phyloP scores from a whole-genome alignment of 768 basidiomycete genomes.

The Amanita rubescens region DNA sequence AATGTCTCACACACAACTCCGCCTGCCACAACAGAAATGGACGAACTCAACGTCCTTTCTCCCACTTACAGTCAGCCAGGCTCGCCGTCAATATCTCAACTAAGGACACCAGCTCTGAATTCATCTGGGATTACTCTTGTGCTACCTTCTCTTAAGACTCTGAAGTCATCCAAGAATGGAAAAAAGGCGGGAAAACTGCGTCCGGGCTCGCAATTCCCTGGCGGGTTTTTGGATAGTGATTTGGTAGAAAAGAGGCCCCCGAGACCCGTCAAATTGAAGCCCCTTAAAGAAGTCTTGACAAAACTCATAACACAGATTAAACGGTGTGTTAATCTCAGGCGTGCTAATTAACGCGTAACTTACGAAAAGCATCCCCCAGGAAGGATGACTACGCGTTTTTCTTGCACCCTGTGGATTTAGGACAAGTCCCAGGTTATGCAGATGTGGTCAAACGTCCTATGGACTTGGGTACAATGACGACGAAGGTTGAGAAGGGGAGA shows the following conservation, averaged over 20 bases:
- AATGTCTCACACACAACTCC: conserved; percentile 15
- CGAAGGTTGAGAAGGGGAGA: conserved; percentile 67
- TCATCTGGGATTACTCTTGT: conserved; percentile 57
- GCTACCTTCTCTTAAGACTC: conserved; percentile 58
- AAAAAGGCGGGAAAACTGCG: conserved; percentile 22
- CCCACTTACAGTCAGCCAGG: conserved; percentile 19
- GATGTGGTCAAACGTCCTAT: conserved; percentile 80
- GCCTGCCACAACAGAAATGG: conserved; percentile 19
- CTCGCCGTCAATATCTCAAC: conserved; percentile 20
- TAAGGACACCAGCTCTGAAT: conserved; percentile 21
- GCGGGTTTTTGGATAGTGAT: conserved; percentile 22
- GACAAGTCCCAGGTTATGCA: conserved; percentile 52
- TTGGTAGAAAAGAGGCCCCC: conserved; percentile 36
- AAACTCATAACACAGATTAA: conserved; percentile 68
- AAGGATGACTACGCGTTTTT: conserved; percentile 88
- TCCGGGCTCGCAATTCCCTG: conserved; percentile 15
- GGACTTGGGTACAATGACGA: conserved; percentile 85
- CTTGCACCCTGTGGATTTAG: conserved; percentile 54
- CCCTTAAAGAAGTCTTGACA: conserved; percentile 65
- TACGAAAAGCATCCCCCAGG: conserved; percentile 30
- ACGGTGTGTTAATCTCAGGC: conserved; percentile 41
- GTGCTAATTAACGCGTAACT: not conserved
- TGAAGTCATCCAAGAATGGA: conserved; percentile 44
- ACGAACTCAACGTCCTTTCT: conserved; percentile 21
- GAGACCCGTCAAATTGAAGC: conserved; percentile 67